phyloP scores from a whole-genome alignment of 352 stramenopile genomes.

The Phytophthora multivora region DNA sequence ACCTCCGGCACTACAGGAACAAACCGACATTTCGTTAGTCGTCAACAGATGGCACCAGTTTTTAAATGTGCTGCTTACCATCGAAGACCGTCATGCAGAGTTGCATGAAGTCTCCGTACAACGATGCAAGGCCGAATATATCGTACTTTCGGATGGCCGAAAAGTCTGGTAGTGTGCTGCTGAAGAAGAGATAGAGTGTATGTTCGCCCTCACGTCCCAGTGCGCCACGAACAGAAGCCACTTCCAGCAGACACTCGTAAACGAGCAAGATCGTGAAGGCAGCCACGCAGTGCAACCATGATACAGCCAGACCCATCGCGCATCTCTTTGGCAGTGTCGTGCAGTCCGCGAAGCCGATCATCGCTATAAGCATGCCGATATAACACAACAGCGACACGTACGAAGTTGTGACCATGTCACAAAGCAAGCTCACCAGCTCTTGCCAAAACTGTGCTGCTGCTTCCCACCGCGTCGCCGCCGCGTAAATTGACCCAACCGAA shows the following conservation, averaged over 20 bases:
- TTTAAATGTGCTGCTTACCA: slow-evolving; percentile 38
- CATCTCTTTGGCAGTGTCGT: slow-evolving; percentile 66
- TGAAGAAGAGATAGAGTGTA: slow-evolving; percentile 83
- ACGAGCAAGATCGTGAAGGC: slow-evolving; percentile 77
- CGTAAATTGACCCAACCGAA: slow-evolving; percentile 75
- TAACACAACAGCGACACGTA: slow-evolving; percentile 75
- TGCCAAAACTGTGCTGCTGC: slow-evolving; percentile 47
- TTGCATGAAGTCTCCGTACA: slow-evolving; percentile 76
- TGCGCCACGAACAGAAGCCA: slow-evolving; percentile 64
- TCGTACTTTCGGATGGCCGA: slow-evolving; percentile 69
- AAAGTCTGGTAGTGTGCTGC: slow-evolving; percentile 72
- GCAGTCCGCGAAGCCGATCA: slow-evolving; percentile 78
- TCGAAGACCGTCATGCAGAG: slow-evolving; percentile 88
- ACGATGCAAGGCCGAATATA: slow-evolving; percentile 58
- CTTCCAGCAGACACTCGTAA: slow-evolving; percentile 82
- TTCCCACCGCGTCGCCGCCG: slow-evolving; percentile 49
- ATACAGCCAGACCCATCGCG: slow-evolving; percentile 52
- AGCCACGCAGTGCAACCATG: slow-evolving; percentile 62
- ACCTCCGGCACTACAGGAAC: slow-evolving; percentile 69
- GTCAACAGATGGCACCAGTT: neutral
- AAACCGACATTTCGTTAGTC: slow-evolving; percentile 13
- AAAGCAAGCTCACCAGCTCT: slow-evolving; percentile 60
- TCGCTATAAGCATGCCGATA: slow-evolving; percentile 57
- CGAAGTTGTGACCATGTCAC: slow-evolving; percentile 77
- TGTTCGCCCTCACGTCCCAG: slow-evolving; percentile 70